Evolutionary conservation across 768 basidiomycete genomes (phyloP).

Genomic region (Cyclocybe cylindracea): DNA sequence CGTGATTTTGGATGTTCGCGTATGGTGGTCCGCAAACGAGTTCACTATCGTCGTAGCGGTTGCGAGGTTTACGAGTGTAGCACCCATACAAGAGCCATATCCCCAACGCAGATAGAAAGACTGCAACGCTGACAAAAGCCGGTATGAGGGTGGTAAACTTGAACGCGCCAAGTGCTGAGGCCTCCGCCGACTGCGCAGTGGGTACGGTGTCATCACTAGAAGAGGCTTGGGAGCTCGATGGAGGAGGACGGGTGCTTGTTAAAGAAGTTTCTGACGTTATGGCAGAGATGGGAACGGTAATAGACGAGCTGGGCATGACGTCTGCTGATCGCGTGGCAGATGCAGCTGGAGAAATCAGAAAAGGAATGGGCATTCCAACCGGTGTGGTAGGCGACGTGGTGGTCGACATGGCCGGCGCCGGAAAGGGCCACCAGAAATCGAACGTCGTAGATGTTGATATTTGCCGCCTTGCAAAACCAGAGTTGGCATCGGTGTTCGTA

Average conservation of each 20-base stretch:
- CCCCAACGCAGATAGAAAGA: conserved; percentile 28
- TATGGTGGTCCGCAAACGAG: conserved; percentile 23
- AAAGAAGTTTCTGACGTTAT: neutral
- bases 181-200: neutral
- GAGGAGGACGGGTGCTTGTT: neutral
- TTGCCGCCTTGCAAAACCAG: conserved; percentile 2
- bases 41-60: conserved; percentile 19
- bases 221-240: neutral
- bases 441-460: conserved; percentile 23
- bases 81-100: conserved; percentile 40
- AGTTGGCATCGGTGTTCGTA: neutral
- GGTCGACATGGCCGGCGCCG: conserved; percentile 18
- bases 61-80: conserved; percentile 19
- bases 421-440: conserved; percentile 41
- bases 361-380: neutral
- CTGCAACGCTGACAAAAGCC: conserved; percentile 28
- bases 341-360: neutral
- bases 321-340: neutral
- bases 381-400: conserved; percentile 7
- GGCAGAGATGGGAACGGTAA: too few species aligned
- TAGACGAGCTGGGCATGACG: too few species aligned
- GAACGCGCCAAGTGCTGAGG: conserved; percentile 18
- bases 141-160: conserved; percentile 28
- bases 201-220: neutral
- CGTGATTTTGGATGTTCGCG: conserved; percentile 7